Conservation (phyloP, 441 rosid genomes). For the Geranium incanum region DNA sequence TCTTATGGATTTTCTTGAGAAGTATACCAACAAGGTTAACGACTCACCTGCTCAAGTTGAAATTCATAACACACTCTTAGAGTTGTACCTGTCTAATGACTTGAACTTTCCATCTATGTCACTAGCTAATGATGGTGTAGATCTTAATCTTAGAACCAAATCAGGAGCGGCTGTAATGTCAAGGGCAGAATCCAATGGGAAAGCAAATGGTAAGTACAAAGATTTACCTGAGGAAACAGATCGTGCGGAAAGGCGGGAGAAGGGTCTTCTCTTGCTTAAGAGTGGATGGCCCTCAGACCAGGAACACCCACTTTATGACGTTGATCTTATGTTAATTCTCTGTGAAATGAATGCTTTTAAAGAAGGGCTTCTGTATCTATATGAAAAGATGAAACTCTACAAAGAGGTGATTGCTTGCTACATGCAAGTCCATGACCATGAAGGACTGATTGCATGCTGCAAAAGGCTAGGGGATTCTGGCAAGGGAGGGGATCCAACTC, state of each 20-base stretch:
- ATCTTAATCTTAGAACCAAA: conserved; percentile 36
- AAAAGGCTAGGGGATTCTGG: conserved; percentile 86
- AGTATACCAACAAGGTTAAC: conserved; percentile 67
- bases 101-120: conserved; percentile 78
- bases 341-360: conserved; percentile 87
- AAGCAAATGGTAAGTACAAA: conserved; percentile 28
- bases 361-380: conserved; percentile 78
- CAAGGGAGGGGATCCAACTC: conserved; percentile 86
- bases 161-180: conserved; percentile 28
- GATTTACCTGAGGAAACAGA: conserved; percentile 37
- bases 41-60: conserved; percentile 95
- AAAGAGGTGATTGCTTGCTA: conserved; percentile 96
- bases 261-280: conserved; percentile 76
- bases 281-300: conserved; percentile 83
- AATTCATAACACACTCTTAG: conserved; percentile 85
- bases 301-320: conserved; percentile 90
- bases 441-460: conserved; percentile 90
- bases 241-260: conserved; percentile 48
- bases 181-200: conserved; percentile 40
- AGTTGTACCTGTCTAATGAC: conserved; percentile 81
- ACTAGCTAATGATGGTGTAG: conserved; percentile 44
- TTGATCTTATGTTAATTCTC: conserved; percentile 88
- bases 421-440: conserved; percentile 91
- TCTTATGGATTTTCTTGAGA: conserved; percentile 82
- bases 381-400: conserved; percentile 91